Evolutionary conservation across 2,329 filamentous ascomycete species (phyloP).

Genomic region (Penicillium paneum): DNA sequence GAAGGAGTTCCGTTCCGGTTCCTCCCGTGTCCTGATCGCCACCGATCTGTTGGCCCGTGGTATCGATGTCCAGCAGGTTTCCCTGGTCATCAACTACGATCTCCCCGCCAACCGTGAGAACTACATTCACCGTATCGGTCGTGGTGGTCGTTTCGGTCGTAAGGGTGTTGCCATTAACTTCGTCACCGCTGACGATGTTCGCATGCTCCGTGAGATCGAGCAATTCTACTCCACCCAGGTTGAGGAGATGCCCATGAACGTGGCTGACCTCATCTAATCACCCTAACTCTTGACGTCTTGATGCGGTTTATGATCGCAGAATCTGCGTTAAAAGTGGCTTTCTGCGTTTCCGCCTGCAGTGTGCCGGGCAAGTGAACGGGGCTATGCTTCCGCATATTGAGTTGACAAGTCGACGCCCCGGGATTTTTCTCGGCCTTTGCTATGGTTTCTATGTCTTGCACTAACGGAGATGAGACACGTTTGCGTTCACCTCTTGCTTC

Average conservation of each 20-base stretch:
- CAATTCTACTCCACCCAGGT: slow-evolving; percentile 96
- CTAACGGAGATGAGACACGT: slow-evolving; percentile 39
- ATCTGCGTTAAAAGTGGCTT: slow-evolving; percentile 42
- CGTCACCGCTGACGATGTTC: slow-evolving; percentile 95
- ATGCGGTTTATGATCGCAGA: slow-evolving; percentile 40
- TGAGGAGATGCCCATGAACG: slow-evolving; percentile 99
- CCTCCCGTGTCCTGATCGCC: slow-evolving; percentile 92
- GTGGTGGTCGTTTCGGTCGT: slow-evolving; percentile 89
- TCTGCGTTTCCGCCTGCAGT: slow-evolving; percentile 34
- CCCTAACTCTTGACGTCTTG: slow-evolving; percentile 32
- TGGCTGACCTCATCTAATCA: slow-evolving; percentile 54
- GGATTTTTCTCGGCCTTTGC: slow-evolving; percentile 16
- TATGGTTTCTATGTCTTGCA: slow-evolving; percentile 39
- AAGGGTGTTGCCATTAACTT: slow-evolving; percentile 99
- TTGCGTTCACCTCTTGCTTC: slow-evolving; percentile 35
- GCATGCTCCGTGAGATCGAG: slow-evolving; percentile 96
- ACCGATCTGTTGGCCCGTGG: slow-evolving; percentile 97
- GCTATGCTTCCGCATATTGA: slow-evolving; percentile 12
- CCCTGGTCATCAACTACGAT: slow-evolving; percentile 98
- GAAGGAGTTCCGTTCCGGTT: slow-evolving; percentile 97
- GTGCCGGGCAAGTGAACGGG: slow-evolving; percentile 9
- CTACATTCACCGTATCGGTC: slow-evolving; percentile 97
- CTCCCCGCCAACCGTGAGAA: slow-evolving; percentile 98
- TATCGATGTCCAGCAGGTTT: slow-evolving; percentile 98
- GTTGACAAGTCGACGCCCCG: slow-evolving; percentile 6